These are phyloP conservation scores for Aspergillus hiratsukae DNA, from an alignment of 2,329 filamentous ascomycete genomes.

Conservation along the genomic window DNA sequence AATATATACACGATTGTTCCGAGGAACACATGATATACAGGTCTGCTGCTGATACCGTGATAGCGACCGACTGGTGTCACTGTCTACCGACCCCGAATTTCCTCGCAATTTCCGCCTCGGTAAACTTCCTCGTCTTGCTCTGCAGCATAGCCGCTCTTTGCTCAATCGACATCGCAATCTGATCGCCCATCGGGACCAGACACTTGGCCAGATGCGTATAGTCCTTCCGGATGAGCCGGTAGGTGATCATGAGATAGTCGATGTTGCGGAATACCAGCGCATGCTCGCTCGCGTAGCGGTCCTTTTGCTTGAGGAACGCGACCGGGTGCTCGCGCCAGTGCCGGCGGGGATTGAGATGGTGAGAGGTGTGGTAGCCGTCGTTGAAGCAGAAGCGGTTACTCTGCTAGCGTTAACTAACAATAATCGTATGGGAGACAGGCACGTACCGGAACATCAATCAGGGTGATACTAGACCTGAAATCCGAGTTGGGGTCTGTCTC, in stretches of 20 bases:
- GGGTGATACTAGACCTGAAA: slow-evolving; percentile 71
- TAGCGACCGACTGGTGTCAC: neutral
- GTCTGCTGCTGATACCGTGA: neutral
- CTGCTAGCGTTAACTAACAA: slow-evolving; percentile 37
- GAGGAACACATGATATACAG: neutral
- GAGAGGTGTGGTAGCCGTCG: slow-evolving; percentile 73
- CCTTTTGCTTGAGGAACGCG: slow-evolving; percentile 66
- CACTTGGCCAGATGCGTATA: slow-evolving; percentile 66
- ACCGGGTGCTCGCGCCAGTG: slow-evolving; percentile 79
- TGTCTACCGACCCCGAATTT: neutral
- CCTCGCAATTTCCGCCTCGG: slow-evolving; percentile 55
- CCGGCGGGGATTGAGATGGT: slow-evolving; percentile 37
- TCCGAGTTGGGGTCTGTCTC: slow-evolving; percentile 70
- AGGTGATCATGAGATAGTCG: slow-evolving; percentile 72
- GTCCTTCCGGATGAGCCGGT: slow-evolving; percentile 64
- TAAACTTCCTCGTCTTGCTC: slow-evolving; percentile 62
- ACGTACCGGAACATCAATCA: slow-evolving; percentile 71
- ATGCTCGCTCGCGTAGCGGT: slow-evolving; percentile 60
- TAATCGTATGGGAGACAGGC: neutral
- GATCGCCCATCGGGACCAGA: slow-evolving; percentile 68
- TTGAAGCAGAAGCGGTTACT: slow-evolving; percentile 80
- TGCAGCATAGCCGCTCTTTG: slow-evolving; percentile 61
- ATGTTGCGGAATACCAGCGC: slow-evolving; percentile 78
- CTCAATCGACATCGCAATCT: slow-evolving; percentile 61
- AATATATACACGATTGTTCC: neutral